These are phyloP conservation scores for Binderoboletus segoi DNA, from an alignment of 1,284 basidiomycete species.

Conservation along the genomic window DNA sequence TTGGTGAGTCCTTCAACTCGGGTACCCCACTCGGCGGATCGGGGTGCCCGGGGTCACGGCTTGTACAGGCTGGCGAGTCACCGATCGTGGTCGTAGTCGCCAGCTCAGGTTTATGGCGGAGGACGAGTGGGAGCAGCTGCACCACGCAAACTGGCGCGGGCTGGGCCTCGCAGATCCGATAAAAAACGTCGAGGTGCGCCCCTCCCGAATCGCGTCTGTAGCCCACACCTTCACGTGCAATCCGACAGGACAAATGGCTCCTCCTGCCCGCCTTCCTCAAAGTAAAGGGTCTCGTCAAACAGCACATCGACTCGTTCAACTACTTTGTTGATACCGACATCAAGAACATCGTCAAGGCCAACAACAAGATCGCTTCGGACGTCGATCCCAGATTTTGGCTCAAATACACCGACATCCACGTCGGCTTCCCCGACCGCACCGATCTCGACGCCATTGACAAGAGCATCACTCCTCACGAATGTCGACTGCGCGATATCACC, in stretches of 20 bases:
- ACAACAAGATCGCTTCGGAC: conserved; percentile 92
- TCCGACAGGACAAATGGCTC: conserved; percentile 97
- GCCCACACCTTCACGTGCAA: not conserved
- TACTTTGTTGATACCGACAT: conserved; percentile 98
- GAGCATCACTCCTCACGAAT: conserved; percentile 95
- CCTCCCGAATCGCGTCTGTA: not conserved
- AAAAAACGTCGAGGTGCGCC: conserved; percentile 71
- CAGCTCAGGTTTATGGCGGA: conserved; percentile 41
- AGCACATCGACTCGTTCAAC: conserved; percentile 99
- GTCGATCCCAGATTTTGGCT: conserved; percentile 98
- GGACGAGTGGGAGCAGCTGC: conserved; percentile 63
- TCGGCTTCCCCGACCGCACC: conserved; percentile 88
- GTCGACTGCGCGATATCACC: conserved; percentile 93
- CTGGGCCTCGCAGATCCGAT: conserved; percentile 77
- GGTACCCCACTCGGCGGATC: no score
- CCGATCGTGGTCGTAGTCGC: no score
- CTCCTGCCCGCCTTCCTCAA: conserved; percentile 93
- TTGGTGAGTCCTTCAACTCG: no score
- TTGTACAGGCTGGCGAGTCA: not conserved
- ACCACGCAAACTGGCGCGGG: conserved; percentile 65
- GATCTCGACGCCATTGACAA: conserved; percentile 83
- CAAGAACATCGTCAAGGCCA: conserved; percentile 94
- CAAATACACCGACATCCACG: conserved; percentile 94
- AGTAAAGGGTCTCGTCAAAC: conserved; percentile 98
- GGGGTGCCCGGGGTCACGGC: no score